These are phyloP conservation scores for Tremella yokohamensis DNA, from an alignment of 768 basidiomycete species.

Conservation along the genomic window DNA sequence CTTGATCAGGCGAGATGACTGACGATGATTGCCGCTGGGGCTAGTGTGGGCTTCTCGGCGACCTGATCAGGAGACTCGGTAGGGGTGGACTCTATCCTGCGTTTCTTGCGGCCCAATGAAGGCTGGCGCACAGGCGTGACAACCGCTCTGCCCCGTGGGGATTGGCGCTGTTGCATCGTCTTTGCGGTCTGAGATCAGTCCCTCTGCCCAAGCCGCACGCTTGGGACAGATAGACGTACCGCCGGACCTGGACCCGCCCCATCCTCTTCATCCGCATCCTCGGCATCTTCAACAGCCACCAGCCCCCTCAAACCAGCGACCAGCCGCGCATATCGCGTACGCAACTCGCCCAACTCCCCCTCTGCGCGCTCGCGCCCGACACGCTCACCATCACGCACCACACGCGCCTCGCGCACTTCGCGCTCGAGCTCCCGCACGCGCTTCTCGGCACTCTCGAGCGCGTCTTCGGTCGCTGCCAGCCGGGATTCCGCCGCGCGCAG, in stretches of 20 bases:
- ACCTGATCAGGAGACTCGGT: no score
- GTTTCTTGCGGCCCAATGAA: not conserved
- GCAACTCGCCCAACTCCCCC: not conserved
- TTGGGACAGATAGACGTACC: not conserved
- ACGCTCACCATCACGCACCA: not conserved
- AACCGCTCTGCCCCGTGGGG: no score
- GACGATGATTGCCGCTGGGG: no score
- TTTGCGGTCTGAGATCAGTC: no score
- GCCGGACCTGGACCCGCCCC: not conserved
- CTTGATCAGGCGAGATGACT: no score
- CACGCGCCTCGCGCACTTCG: not conserved
- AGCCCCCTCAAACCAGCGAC: not conserved
- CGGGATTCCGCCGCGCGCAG: conserved; percentile 33
- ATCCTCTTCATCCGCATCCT: no score
- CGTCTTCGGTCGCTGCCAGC: conserved; percentile 29
- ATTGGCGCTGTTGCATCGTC: no score
- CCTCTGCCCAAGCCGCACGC: no score
- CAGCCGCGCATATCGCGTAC: not conserved
- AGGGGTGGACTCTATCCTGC: not conserved
- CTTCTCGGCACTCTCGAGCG: conserved; percentile 10
- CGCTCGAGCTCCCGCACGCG: not conserved
- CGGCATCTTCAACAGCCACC: not conserved
- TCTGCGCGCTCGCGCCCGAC: not conserved
- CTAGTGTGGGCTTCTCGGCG: no score
- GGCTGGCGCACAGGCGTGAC: not conserved